These are phyloP conservation scores for Gryganskiella cystojenkinii DNA, from an alignment of 192 early-diverging fungal genomes.

Conservation along the genomic window DNA sequence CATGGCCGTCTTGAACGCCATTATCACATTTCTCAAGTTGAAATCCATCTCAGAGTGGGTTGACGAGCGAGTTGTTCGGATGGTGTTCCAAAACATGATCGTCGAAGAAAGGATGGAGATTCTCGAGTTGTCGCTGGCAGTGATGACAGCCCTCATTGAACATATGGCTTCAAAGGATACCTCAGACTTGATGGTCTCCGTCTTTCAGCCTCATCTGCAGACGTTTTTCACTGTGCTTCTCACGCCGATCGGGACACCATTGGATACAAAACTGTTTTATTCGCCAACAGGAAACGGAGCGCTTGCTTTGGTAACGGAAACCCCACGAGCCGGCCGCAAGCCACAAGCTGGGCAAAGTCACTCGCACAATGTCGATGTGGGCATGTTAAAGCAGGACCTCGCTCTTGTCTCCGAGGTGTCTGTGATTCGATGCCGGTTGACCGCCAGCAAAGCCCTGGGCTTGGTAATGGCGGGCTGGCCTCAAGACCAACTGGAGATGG, in stretches of 20 bases:
- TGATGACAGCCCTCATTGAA: constrained; percentile 69
- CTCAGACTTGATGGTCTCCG: constrained; percentile 16
- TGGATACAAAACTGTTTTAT: constrained; percentile 67
- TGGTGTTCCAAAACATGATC: constrained; percentile 93
- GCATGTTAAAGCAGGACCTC: constrained; percentile 93
- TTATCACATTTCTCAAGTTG: constrained; percentile 76
- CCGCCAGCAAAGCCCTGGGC: constrained; percentile 83
- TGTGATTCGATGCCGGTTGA: constrained; percentile 84
- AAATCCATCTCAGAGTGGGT: constrained; percentile 69
- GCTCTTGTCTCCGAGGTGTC: constrained; percentile 80
- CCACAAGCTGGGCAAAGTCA: constrained; percentile 27
- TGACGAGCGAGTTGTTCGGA: constrained; percentile 75
- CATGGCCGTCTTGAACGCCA: constrained; percentile 80
- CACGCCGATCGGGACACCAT: constrained; percentile 88
- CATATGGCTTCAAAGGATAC: constrained; percentile 16
- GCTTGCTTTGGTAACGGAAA: constrained; percentile 7
- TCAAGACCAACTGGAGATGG: constrained; percentile 54
- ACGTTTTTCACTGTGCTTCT: constrained; percentile 78
- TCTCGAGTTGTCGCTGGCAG: constrained; percentile 62
- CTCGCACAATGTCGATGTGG: constrained; percentile 84
- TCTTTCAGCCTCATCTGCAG: constrained; percentile 47
- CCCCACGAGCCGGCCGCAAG: constrained; percentile 31
- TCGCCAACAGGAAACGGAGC: constrained; percentile 25
- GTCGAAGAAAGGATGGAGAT: constrained; percentile 85
- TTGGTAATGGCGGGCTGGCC: constrained; percentile 72